These are phyloP conservation scores for Lepidopterella palustris DNA, from an alignment of 495 filamentous ascomycete species.

Conservation along the genomic window DNA sequence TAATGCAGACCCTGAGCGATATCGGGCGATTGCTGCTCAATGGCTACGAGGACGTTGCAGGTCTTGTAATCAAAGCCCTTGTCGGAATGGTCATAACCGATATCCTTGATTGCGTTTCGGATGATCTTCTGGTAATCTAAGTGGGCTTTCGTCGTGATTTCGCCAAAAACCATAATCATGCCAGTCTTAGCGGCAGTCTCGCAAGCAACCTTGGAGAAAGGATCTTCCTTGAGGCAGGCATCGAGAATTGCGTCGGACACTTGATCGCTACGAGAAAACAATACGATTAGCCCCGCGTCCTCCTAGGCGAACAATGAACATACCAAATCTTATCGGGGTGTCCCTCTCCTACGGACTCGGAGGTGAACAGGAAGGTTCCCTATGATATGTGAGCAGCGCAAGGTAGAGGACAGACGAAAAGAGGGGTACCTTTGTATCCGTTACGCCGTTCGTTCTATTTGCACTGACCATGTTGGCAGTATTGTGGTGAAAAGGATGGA, in stretches of 20 bases:
- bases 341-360: conserved; percentile 96
- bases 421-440: conserved; percentile 39
- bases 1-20: conserved; percentile 98
- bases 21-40: conserved; percentile 98
- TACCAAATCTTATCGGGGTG: conserved; percentile 95
- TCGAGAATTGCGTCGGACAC: conserved; percentile 98
- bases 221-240: conserved; percentile 89
- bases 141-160: conserved; percentile 92
- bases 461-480: conserved; percentile 52
- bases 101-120: conserved; percentile 92
- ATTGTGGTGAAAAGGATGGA: too few relatives aligned
- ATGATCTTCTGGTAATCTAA: conserved; percentile 98
- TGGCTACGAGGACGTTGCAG: conserved; percentile 95
- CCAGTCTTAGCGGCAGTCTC: conserved; percentile 98
- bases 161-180: conserved; percentile 99
- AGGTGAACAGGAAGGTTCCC: conserved; percentile 96
- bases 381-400: conserved; percentile 14
- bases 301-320: not conserved
- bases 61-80: conserved; percentile 99
- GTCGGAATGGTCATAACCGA: conserved; percentile 91
- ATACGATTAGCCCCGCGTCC: not conserved
- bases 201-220: conserved; percentile 96
- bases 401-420: not conserved
- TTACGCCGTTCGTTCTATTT: conserved; percentile 48
- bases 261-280: conserved; percentile 59